Evolutionary conservation across 805 yeast species (phyloP).

Genomic region (Saccharomycopsis javanensis): DNA sequence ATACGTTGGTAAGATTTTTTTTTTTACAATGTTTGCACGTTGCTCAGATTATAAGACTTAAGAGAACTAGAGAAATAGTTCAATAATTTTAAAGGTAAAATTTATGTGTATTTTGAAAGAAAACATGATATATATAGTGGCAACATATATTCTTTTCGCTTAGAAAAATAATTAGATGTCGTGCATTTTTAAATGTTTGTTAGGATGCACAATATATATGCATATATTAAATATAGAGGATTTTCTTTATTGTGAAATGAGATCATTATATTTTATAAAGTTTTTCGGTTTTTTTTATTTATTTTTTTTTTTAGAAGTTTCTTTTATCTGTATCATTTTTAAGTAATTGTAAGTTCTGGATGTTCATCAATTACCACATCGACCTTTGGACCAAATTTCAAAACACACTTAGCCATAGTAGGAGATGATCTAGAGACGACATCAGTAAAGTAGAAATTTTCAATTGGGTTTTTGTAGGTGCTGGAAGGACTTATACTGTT

Average conservation of each 20-base stretch:
- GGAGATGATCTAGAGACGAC: conserved; percentile 80
- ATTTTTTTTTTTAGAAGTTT: neutral
- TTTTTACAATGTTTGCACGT: too few relatives aligned
- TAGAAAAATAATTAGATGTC: neutral
- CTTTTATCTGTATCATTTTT: neutral
- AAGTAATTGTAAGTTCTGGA: conserved; percentile 25
- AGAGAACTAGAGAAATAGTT: too few relatives aligned
- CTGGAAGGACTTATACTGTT: conserved; percentile 32
- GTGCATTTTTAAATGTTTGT: neutral
- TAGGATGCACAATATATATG: neutral
- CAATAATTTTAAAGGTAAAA: too few relatives aligned
- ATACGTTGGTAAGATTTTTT: too few relatives aligned
- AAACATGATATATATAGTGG: neutral
- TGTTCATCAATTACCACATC: conserved; percentile 45
- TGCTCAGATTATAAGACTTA: too few relatives aligned
- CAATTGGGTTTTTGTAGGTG: conserved; percentile 59
- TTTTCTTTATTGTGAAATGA: neutral
- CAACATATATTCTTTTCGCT: neutral
- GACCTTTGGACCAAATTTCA: conserved; percentile 57
- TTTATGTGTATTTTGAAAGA: neutral
- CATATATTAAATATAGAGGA: neutral
- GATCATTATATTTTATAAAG: neutral
- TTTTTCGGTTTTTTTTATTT: conserved; percentile 1
- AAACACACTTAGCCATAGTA: conserved; percentile 82
- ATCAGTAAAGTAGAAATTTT: conserved; percentile 82